Evolutionary conservation across 2,329 filamentous ascomycete species (phyloP).

Genomic region (Pestalotiopsis sp.): DNA sequence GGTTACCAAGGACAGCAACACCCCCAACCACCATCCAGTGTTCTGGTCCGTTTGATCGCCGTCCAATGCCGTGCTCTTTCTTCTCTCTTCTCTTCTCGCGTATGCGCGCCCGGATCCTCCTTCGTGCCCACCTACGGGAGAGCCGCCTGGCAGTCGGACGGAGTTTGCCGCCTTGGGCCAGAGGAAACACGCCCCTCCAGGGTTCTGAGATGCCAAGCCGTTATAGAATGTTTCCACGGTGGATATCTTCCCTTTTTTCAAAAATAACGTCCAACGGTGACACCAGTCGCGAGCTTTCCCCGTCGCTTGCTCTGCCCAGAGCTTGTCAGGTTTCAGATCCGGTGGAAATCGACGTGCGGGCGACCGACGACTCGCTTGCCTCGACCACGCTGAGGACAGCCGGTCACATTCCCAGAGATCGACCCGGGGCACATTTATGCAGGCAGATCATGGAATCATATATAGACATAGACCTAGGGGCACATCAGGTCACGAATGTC

Average conservation of each 20-base stretch:
- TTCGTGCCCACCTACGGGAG: not conserved
- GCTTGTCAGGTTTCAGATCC: not conserved
- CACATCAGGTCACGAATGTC: no score
- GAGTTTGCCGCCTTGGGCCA: not conserved
- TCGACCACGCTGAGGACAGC: no score
- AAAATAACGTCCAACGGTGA: not conserved
- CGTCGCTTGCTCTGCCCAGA: not conserved
- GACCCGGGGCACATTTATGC: no score
- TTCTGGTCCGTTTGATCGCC: not conserved
- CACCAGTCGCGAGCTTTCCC: not conserved
- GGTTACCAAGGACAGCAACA: no score
- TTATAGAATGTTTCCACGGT: slow-evolving; percentile 5
- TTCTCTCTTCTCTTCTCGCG: not conserved
- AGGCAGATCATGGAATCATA: no score
- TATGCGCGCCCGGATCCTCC: not conserved
- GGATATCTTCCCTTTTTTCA: not conserved
- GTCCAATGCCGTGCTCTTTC: not conserved
- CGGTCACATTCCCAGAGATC: no score
- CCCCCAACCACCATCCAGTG: no score
- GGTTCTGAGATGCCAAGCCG: slow-evolving; percentile 7
- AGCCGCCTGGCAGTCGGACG: not conserved
- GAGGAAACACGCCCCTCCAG: not conserved
- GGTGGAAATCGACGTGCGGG: not conserved
- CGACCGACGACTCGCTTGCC: not conserved
- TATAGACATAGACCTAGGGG: no score